These are phyloP conservation scores for Naumovozyma dairenensis DNA, from an alignment of 805 yeast species.

Conservation along the genomic window DNA sequence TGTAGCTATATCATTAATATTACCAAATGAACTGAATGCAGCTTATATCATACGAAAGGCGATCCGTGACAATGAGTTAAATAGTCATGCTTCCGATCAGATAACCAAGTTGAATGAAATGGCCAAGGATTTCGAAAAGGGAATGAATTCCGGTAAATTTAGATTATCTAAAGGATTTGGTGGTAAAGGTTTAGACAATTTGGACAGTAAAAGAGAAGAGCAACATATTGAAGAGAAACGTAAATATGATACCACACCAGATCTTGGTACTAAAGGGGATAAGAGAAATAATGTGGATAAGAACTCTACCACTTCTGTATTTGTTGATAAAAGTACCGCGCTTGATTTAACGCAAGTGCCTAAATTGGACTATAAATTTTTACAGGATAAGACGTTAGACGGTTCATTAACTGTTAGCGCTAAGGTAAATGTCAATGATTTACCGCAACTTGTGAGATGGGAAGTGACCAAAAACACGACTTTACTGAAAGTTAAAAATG, in stretches of 20 bases:
- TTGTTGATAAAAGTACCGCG: not conserved
- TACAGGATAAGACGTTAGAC: constrained; percentile 46
- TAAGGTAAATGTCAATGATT: constrained; percentile 67
- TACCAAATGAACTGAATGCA: constrained; percentile 52
- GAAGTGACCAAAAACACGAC: constrained; percentile 59
- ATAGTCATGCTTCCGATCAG: constrained; percentile 31
- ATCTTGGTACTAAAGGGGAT: not conserved
- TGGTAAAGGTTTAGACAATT: constrained; percentile 78
- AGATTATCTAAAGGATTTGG: constrained; percentile 74
- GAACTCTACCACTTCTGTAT: constrained; percentile 2
- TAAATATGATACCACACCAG: not conserved
- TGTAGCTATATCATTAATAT: constrained; percentile 61
- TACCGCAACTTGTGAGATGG: constrained; percentile 78
- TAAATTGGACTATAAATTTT: constrained; percentile 41
- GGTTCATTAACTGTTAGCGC: constrained; percentile 53
- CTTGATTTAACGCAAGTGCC: constrained; percentile 22
- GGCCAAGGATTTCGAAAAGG: constrained; percentile 46
- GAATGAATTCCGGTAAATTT: constrained; percentile 57
- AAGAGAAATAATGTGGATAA: constrained; percentile 6
- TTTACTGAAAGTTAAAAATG: constrained; percentile 53
- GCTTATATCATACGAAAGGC: constrained; percentile 46
- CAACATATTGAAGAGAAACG: constrained; percentile 7
- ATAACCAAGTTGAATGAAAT: constrained; percentile 33
- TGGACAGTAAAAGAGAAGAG: constrained; percentile 41
- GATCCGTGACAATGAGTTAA: constrained; percentile 42